Evolutionary conservation across 2,329 filamentous ascomycete genomes (phyloP).

Genomic region (Zalaria sp.): DNA sequence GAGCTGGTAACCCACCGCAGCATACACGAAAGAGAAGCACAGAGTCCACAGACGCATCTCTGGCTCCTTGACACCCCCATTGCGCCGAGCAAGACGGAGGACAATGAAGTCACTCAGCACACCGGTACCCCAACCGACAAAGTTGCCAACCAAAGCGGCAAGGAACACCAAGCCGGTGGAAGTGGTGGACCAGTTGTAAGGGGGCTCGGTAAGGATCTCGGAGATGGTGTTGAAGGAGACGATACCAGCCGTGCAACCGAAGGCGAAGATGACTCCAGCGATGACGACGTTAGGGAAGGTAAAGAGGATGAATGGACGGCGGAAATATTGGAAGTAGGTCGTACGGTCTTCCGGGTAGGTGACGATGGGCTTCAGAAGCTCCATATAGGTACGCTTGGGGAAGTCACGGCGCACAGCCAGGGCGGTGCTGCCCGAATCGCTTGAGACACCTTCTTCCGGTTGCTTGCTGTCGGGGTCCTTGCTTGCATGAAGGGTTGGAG

Average conservation of each 20-base stretch:
- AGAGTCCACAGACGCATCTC: slow-evolving; percentile 21
- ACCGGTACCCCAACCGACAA: slow-evolving; percentile 17
- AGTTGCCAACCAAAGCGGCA: slow-evolving; percentile 10
- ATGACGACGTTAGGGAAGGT: slow-evolving; percentile 25
- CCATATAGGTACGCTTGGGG: slow-evolving; percentile 7
- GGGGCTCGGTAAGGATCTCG: slow-evolving; percentile 20
- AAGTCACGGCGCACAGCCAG: slow-evolving; percentile 2
- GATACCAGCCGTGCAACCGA: slow-evolving; percentile 22
- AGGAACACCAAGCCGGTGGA: slow-evolving; percentile 15
- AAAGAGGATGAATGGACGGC: slow-evolving; percentile 24
- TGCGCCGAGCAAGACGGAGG: slow-evolving; percentile 12
- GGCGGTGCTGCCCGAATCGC: neutral
- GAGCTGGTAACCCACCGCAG: slow-evolving; percentile 21
- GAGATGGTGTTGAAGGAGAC: slow-evolving; percentile 27
- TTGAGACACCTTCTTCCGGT: neutral
- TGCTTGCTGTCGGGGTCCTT: slow-evolving; percentile 1
- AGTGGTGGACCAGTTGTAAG: slow-evolving; percentile 21
- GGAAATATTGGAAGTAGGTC: slow-evolving; percentile 24
- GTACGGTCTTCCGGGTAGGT: slow-evolving; percentile 21
- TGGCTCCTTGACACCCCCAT: slow-evolving; percentile 11
- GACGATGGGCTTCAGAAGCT: slow-evolving; percentile 11
- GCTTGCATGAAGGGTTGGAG: neutral
- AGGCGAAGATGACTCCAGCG: slow-evolving; percentile 24
- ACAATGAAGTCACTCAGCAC: slow-evolving; percentile 28
- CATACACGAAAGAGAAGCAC: slow-evolving; percentile 18